Evolutionary conservation across 1,284 basidiomycete species (phyloP), one percentile per base, ranked within the genome.

Genomic region (Apiotrichum sp.): DNA sequence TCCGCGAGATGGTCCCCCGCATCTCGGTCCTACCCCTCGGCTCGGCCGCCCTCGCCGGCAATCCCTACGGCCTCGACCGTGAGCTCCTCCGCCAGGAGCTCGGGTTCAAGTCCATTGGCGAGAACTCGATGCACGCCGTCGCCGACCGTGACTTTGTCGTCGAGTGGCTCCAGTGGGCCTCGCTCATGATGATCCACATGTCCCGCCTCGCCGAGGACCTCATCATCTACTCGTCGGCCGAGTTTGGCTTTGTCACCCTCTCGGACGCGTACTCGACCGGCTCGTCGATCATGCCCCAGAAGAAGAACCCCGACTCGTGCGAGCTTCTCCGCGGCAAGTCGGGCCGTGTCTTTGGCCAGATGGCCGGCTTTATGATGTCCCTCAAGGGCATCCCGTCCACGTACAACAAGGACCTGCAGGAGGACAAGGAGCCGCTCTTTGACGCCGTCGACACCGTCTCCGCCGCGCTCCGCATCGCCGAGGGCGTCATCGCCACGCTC

Each of bases 231-330:
- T 97, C 93, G 14, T 90, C 89, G 14, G 89, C 91, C 53, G 95
- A 98, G 77, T 98, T 98, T 72, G 92, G 93, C 10, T 98, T 98
- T 73, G 82, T 98, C 59, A 86, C 86, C 40, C 78, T 98, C 65
- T 93, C 89, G 70, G 95, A 98, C 77, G 95, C 95, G 3, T 98
- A 98, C 78, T 91, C 88, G 89, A 98, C 95, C 38, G 95, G 95
- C 10, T 97, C 93, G 42, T 97, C 93, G 62, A 98, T 98, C 73
- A 98, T 98, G 95, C 95, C 95, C 2, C 95, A 98, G 74, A 98
- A 98, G 81, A 98, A 98, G 80, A 98, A 98, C 76, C 92, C 96
- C 16, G 95, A 98, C 76, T 96, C 92, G 34, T 79, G 96, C 47
- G 96, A 98, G 74, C 81, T 98, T 32, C 81, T 98, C 55, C 86